phyloP scores from a whole-genome alignment of 2,329 filamentous ascomycete genomes.

The Ceratocystis alfenasii region DNA sequence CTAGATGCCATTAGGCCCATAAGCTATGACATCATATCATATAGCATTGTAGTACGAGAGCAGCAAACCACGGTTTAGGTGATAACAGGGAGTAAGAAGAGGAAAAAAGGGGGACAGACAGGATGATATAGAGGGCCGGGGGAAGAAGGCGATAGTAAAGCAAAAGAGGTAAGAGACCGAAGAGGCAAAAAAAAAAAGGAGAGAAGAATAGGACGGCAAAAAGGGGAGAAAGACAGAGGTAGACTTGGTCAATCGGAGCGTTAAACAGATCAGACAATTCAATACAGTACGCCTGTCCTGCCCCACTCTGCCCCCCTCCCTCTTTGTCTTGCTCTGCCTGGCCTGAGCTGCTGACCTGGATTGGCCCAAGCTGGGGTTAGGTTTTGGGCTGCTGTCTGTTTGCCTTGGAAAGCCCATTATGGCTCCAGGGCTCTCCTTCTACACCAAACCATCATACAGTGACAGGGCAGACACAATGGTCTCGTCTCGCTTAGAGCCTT shows the following conservation, averaged over 20 bases:
- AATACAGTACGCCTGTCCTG: background rate
- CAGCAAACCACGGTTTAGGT: background rate
- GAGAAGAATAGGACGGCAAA: background rate
- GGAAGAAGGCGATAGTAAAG: background rate
- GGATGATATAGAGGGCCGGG: too few species aligned
- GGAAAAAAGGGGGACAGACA: background rate
- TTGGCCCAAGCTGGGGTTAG: too few species aligned
- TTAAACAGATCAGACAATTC: conserved; percentile 4
- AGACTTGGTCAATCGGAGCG: background rate
- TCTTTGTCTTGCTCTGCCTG: conserved; percentile 2
- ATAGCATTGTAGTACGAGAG: background rate
- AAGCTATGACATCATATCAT: background rate
- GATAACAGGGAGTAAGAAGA: background rate
- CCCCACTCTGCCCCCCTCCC: background rate
- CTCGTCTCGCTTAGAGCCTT: conserved; percentile 96
- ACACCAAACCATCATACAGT: conserved; percentile 91
- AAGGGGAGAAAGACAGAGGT: background rate
- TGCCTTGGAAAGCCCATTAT: too few species aligned
- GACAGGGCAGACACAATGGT: conserved; percentile 96
- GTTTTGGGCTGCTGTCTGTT: too few species aligned
- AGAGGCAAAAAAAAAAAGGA: background rate
- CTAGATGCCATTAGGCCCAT: background rate
- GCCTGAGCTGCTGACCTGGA: background rate
- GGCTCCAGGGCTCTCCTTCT: conserved; percentile 20
- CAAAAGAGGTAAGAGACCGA: background rate